Evolutionary conservation across 495 filamentous ascomycete species (phyloP), one percentile per base, ranked within the genome.

Genomic region (Talaromyces adpressus): DNA sequence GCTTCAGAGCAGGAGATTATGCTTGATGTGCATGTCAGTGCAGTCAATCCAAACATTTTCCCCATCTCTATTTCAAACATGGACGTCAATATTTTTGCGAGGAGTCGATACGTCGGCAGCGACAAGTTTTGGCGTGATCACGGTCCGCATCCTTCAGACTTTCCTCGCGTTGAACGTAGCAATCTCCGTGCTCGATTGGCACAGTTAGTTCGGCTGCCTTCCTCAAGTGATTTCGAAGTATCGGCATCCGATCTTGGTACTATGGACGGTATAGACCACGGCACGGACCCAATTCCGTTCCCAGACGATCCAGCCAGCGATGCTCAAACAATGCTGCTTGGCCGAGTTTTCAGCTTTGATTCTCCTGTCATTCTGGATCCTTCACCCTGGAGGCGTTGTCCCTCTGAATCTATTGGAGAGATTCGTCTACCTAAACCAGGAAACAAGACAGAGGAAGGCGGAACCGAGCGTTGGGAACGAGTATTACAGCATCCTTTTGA

Each of bases 1-100:
- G 92, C 92, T 6, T 96, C 91, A 65, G 89, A 96, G 70, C 90
- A 97, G 73, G 95, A 98, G 69, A 81, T 98, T 20, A 98, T 98
- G 88, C 80, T 98, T 65, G 93, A 98, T 69, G 78, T 98, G 8
- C 85, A 89, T n/a, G 89, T 98, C 41, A 81, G 81, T 64, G 94
- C 93, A 1, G 79, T 90, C 63, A 98, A 98, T 70, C 94, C 93
- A 0, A 98, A 98, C 66, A 81, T 96, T 20, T 88, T 97, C 51
- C 85, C 89, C 16, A 86, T 98, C 27, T 87, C 88, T 8, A 85
- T 98, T 58, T 86, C 89, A 65, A 84, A 89, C 29, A 88, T 93
- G 68, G 90, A 97, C 71, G 81, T 98, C 59, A 90, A 94, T 68
- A 83, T 98, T 23, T 98, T 98, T 73, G 94, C 94, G 6, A 94